These are phyloP conservation scores for Allium fistulosum DNA, from an alignment of 106 monocot species.

Conservation along the genomic window DNA sequence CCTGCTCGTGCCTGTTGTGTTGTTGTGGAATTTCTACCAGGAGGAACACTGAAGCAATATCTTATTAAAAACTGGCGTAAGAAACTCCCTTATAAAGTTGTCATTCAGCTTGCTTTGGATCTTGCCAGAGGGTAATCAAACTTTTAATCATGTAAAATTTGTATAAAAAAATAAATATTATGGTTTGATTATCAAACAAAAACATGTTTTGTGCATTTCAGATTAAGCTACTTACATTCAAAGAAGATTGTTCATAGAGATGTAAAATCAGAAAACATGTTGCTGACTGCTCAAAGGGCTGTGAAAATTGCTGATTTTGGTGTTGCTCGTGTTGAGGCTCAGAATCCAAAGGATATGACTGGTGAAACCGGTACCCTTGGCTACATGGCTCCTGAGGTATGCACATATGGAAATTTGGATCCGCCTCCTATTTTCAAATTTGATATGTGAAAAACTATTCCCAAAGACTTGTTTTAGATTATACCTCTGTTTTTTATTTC, in stretches of 20 bases:
- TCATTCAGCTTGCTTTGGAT: slow-evolving; percentile 22
- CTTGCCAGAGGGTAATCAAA: slow-evolving; percentile 14
- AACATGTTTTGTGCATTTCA: slow-evolving; percentile 3
- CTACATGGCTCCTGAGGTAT: slow-evolving; percentile 38
- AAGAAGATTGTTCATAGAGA: slow-evolving; percentile 25
- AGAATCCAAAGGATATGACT: slow-evolving; percentile 33
- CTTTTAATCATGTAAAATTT: no score
- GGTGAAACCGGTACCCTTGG: slow-evolving; percentile 27
- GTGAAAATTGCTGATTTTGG: slow-evolving; percentile 37
- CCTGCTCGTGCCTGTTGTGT: slow-evolving; percentile 22
- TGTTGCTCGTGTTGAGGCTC: slow-evolving; percentile 32
- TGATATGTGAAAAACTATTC: no score
- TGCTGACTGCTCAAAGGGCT: slow-evolving; percentile 8
- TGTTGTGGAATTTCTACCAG: slow-evolving; percentile 24
- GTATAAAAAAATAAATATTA: background rate
- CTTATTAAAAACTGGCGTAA: slow-evolving; percentile 18
- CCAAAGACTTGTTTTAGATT: no score
- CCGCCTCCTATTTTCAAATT: no score
- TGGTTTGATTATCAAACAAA: background rate
- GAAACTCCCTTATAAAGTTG: slow-evolving; percentile 20
- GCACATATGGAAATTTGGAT: background rate
- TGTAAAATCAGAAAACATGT: slow-evolving; percentile 29
- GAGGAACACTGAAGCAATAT: slow-evolving; percentile 22
- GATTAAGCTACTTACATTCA: slow-evolving; percentile 25
- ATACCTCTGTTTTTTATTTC: no score